Base-by-base conservation (phyloP, 1,139 yeast species). In the Saccharomyces hybrid region DNA sequence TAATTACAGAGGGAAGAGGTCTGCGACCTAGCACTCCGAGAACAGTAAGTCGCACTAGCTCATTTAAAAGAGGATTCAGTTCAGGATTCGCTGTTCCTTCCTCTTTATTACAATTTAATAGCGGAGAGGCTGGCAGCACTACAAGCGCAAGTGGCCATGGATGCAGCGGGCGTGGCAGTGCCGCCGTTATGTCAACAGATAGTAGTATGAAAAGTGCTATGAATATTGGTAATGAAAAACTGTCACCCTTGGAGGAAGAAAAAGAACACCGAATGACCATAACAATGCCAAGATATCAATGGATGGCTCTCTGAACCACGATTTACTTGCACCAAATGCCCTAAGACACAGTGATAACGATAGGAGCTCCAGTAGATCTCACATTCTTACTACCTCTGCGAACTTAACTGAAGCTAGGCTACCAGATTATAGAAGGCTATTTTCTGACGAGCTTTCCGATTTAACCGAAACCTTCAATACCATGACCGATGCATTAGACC, bases 391-490 rank as follows among this genome's bases (percentile, higher is more conserved):
- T 12, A 62, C 68, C 27, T 82, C 84, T 0, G 74, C 79, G 1
- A 71, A 70, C 44, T 58, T 73, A 41, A 65, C 68, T 32, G 67
- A 68, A 50, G 76, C 75, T 12, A 73, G 80, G 56, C 83, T 84
- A 5, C 80, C 82, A 1, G 73, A 72, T 29, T 75, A 82, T n/a
- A 76, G 81, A 54, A 76, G 85, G 50, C 69, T 86, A 49, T 83
- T 88, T 65, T 78, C 82, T 52, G 97, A 93, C 73, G 99, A 93
- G 70, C 77, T 91, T 52, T 86, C 93, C 0, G 96, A 89, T 63
- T 75, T 91, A 51, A 84, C 95, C 0, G 93, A 86, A 51, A 93
- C 96, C 0, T 93, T 90, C 70, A 90, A 90, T 67, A 84, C 84
- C 44, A 89, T 91, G 97, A 84, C 95, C 6, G 90, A 85, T 64